Percentiles rank a stretch among this genome's conserved stretches.
These are phyloP conservation scores for Globisporangium perplexum DNA, from an alignment of 352 stramenopile genomes.

Conservation along the genomic window DNA sequence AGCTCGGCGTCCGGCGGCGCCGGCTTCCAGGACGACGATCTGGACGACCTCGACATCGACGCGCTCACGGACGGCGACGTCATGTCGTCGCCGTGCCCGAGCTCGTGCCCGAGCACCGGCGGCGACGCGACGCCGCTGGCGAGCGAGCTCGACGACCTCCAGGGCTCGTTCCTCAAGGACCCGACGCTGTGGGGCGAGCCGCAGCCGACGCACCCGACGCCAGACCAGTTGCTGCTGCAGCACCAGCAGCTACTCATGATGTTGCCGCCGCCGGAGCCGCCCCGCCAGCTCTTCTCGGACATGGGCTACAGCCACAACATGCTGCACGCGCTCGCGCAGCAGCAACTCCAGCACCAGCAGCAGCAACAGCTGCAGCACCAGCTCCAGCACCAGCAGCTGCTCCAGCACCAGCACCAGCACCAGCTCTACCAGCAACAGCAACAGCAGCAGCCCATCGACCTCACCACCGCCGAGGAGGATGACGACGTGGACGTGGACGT, in stretches of 20 bases:
- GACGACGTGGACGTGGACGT: slow-evolving; percentile 18
- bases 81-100: slow-evolving; percentile 46
- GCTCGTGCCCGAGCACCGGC: slow-evolving; percentile 22
- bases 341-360: slow-evolving; percentile 11
- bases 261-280: too few species aligned
- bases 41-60: slow-evolving; percentile 31
- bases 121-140: slow-evolving; percentile 23
- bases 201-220: not conserved
- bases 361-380: too few species aligned
- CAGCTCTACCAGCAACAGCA: slow-evolving; percentile 2
- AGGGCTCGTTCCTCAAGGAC: slow-evolving; percentile 16
- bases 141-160: slow-evolving; percentile 31
- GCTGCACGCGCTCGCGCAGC: too few species aligned
- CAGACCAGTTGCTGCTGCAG: not conserved
- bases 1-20: not conserved
- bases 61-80: slow-evolving; percentile 40
- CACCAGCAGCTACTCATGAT: not conserved
- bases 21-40: slow-evolving; percentile 7
- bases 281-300: too few species aligned
- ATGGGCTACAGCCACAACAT: too few species aligned
- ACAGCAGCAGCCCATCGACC: slow-evolving; percentile 15
- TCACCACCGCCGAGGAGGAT: slow-evolving; percentile 25
- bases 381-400: too few species aligned
- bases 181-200: slow-evolving; percentile 1
- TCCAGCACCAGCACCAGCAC: not conserved